Conservation (phyloP, 305 asterid species). For the Fraxinus platypoda region DNA sequence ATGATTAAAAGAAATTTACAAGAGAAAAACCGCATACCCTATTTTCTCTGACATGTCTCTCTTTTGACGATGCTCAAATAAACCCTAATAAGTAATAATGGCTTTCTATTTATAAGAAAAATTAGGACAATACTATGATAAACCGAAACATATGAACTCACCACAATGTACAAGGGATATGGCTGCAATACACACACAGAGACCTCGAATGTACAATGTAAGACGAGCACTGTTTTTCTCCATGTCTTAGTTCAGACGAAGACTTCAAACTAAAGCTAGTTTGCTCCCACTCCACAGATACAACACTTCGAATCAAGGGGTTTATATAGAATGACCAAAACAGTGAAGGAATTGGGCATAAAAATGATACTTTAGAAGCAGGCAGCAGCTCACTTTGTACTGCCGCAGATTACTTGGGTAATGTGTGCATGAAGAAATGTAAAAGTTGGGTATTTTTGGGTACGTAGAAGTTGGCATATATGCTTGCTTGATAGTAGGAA, state of each 20-base stretch:
- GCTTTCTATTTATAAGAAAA: neutral
- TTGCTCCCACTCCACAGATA: neutral
- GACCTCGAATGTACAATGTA: constrained; percentile 19
- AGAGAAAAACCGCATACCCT: neutral
- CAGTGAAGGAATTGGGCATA: constrained; percentile 9
- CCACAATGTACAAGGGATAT: constrained; percentile 40
- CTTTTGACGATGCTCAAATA: neutral
- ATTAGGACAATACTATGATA: neutral
- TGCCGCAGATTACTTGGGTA: constrained; percentile 23
- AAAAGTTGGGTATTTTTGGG: constrained; percentile 22
- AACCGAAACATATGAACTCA: constrained; percentile 20
- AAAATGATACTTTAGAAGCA: constrained; percentile 44
- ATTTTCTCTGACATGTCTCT: neutral
- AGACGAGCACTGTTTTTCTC: constrained; percentile 28
- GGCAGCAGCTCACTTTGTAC: constrained; percentile 30
- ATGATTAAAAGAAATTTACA: neutral
- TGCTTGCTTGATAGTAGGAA: constrained; percentile 72
- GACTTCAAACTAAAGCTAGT: neutral
- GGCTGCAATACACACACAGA: constrained; percentile 36
- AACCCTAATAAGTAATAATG: neutral
- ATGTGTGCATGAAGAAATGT: constrained; percentile 61
- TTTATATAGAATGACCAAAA: neutral
- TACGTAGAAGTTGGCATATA: constrained; percentile 40
- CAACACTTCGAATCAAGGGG: neutral
- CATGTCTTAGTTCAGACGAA: constrained; percentile 25